Percentiles rank a stretch among this genome's conserved stretches.
Evolutionary conservation across 1,284 basidiomycete species (phyloP).

Genomic region (Cryptococcus sp.): DNA sequence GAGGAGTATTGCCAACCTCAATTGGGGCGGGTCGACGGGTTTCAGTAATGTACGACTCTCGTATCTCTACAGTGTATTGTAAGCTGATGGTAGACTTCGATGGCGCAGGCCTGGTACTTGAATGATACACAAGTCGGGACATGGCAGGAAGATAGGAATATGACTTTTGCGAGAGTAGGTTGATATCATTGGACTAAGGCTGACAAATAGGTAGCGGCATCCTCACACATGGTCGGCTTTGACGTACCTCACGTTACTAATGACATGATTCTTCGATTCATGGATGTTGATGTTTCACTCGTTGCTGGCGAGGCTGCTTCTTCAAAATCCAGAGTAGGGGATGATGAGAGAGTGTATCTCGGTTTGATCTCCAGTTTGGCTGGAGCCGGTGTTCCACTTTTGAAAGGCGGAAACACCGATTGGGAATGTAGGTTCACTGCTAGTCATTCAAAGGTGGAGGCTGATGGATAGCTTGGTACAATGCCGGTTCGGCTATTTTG

Average conservation of each 20-base stretch:
- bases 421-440: constrained; percentile 64
- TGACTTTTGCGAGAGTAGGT: constrained; percentile 85
- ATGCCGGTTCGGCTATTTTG: constrained; percentile 79
- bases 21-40: constrained; percentile 81
- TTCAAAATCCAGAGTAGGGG: constrained; percentile 40
- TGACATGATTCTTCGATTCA: constrained; percentile 97
- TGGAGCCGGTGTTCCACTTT: constrained; percentile 51
- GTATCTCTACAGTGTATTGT: no score
- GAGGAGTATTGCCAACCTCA: constrained; percentile 72
- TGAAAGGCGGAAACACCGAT: constrained; percentile 67
- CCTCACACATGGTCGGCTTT: constrained; percentile 88
- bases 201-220: constrained; percentile 54
- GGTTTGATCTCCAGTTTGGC: constrained; percentile 25
- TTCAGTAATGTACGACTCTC: constrained; percentile 61
- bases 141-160: constrained; percentile 81
- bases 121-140: constrained; percentile 74
- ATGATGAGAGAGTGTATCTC: constrained; percentile 33
- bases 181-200: background rate
- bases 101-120: constrained; percentile 73
- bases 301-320: constrained; percentile 68
- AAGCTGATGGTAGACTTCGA: constrained; percentile 57
- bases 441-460: constrained; percentile 46
- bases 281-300: constrained; percentile 78
- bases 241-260: constrained; percentile 84
- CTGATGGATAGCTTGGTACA: constrained; percentile 68